Evolutionary conservation across 176 grass and related monocot species (phyloP).

Genomic region (Thinopyrum elongatum): DNA sequence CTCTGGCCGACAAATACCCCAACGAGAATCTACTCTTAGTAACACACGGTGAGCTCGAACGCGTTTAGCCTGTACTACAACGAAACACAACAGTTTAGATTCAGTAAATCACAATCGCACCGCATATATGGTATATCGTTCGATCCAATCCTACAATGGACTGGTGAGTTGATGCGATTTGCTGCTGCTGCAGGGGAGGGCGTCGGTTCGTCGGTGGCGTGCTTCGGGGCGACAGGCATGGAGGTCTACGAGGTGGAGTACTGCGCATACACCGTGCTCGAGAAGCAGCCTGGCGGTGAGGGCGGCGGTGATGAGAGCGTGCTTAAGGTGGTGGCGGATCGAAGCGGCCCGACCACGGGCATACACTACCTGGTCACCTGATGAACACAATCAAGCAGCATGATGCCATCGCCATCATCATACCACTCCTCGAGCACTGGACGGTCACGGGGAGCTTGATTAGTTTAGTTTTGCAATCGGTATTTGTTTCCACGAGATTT

Average conservation of each 20-base stretch:
- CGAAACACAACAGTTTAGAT: not conserved
- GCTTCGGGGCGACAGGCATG: conserved; percentile 25
- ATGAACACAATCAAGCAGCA: not conserved
- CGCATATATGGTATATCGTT: not conserved
- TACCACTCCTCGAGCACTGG: not conserved
- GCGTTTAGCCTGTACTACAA: not conserved
- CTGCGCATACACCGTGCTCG: conserved; percentile 50
- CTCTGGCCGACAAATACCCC: conserved; percentile 78
- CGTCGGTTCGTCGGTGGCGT: conserved; percentile 61
- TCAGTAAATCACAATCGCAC: not conserved
- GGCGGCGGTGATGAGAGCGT: not conserved
- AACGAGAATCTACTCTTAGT: conserved; percentile 75
- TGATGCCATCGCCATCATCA: not conserved
- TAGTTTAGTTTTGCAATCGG: not conserved
- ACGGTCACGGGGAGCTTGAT: not conserved
- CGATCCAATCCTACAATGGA: not conserved
- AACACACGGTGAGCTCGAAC: conserved; percentile 61
- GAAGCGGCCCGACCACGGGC: conserved; percentile 39
- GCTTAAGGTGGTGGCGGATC: conserved; percentile 31
- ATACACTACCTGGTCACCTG: conserved; percentile 28
- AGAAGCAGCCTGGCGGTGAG: conserved; percentile 26
- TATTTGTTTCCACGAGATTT: not conserved
- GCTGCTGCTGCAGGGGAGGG: conserved; percentile 37
- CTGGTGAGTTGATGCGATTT: not conserved
- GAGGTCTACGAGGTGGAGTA: conserved; percentile 69